Evolutionary conservation across 2,329 filamentous ascomycete species (phyloP), one percentile per base, ranked within the genome.

Genomic region (Triangularia setosa): DNA sequence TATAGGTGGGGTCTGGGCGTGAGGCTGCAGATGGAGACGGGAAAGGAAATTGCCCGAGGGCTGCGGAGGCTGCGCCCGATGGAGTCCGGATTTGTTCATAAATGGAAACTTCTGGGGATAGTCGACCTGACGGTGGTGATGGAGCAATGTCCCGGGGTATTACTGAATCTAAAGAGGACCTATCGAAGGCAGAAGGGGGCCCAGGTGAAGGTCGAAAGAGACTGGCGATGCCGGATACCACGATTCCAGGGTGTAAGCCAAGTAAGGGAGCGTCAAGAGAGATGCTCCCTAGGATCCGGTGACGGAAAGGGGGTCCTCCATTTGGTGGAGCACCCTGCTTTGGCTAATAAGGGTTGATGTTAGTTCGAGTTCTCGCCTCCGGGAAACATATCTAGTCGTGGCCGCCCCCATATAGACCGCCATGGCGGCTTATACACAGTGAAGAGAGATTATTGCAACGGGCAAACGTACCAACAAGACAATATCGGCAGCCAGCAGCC

Each of bases 211-310:
- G 75, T 35, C 81, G 78, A 75, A 97, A 95, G 11, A 96, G 81
- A 72, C 91, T 94, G 2, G 88, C 85, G 61, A 96, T 84, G 1
- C 93, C 92, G 40, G 90, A 90, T n/a, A 88, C 84, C 52, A 97
- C 85, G 52, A 97, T 90, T 5, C 93, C 91, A 1, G 92, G 93
- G 75, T 97, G 92, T 73, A 97, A 89, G 3, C 93, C 93, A 5
- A 97, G 80, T 64, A 96, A 92, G 0, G 93, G 93, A 0, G 91
- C 90, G 75, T 97, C 93, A 58, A 96, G 89, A 63, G 90, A 91
- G 63, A 97, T 81, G 4, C 88, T 88, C 0, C 93, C 93, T 28
- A 97, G 76, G 48, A 97, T 90, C 9, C 87, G 85, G 78, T 96
- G 91, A 67, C 87, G 87, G 69, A 90, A 86, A 11, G 79, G 79